Evolutionary conservation across 2,329 filamentous ascomycete genomes (phyloP).

Genomic region (Ophiosphaerella herpotricha): DNA sequence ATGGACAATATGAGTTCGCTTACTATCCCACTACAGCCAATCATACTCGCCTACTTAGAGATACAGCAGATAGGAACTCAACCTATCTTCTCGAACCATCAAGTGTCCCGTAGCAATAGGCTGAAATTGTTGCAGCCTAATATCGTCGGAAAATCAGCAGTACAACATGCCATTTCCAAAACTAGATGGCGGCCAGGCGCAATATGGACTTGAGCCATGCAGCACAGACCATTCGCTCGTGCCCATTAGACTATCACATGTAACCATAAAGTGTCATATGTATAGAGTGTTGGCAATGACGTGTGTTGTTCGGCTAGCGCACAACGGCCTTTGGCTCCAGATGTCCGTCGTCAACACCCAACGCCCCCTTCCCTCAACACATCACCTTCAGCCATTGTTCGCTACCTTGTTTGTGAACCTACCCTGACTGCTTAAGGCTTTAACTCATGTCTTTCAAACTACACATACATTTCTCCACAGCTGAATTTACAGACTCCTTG

Average conservation of each 20-base stretch:
- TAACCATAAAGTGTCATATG: background rate
- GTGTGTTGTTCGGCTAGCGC: slow-evolving; percentile 19
- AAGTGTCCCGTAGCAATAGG: too few relatives aligned
- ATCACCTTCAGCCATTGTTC: slow-evolving; percentile 7
- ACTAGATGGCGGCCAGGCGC: background rate
- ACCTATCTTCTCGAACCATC: too few relatives aligned
- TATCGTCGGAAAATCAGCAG: too few relatives aligned
- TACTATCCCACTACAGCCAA: too few relatives aligned
- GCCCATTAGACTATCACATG: background rate
- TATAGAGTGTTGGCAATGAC: slow-evolving; percentile 17
- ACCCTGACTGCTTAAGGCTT: slow-evolving; percentile 20
- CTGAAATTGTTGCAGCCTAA: too few relatives aligned
- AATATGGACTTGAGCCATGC: background rate
- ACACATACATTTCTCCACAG: slow-evolving; percentile 27
- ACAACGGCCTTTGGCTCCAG: slow-evolving; percentile 10
- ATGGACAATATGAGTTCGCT: too few relatives aligned
- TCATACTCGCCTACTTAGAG: too few relatives aligned
- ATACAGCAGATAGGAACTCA: too few relatives aligned
- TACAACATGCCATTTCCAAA: too few relatives aligned
- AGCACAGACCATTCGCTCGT: background rate
- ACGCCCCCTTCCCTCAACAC: slow-evolving; percentile 10
- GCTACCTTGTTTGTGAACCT: slow-evolving; percentile 4
- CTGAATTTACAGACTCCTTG: slow-evolving; percentile 35
- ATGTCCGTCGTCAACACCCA: slow-evolving; percentile 5
- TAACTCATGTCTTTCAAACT: slow-evolving; percentile 45